Base-by-base conservation (phyloP, 768 basidiomycete species). In the Lactifluus rugatus region DNA sequence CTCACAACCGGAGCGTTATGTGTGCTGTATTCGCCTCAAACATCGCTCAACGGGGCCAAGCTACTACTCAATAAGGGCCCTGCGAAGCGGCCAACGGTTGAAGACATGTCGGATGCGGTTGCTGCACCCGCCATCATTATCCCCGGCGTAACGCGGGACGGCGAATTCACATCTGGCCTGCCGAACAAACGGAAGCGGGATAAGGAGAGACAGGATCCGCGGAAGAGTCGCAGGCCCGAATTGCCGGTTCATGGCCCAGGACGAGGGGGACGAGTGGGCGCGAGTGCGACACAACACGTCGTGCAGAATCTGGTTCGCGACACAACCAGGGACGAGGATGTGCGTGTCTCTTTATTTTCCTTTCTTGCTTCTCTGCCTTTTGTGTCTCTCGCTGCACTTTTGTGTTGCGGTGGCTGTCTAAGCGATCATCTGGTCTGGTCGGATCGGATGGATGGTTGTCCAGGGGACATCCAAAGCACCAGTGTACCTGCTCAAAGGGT, bases 211-310 rank as follows among this genome's bases (percentile, higher is more conserved):
- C 72, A 81, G 78, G 92, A 96, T 73, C 87, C 90, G 42, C 81
- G 89, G 67, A 96, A 96, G 81, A 93, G 90, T 73, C 81, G 81
- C 67, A 80, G 93, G 63, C 96, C 96, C 21, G 91, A 93, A 68
- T 76, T 95, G 66, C 96, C 96, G 26, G 84, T 99, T 54, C 86
- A 79, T 62, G 96, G 96, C 13, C 93, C 93, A 13, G 96, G 96
- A 54, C 81, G 81, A 66, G 96, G 96, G 21, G 96, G 96, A 53
- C 76, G 96, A 41, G 89, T 99, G 41, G 96, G 96, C 41, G 93
- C 93, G 34, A 94, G 92, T 74, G 95, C 95, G 17, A 97, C 93
- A 50, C 94, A 97, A 66, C 93, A 97, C 69, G 82, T 98, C 64
- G 93, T 98, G 52, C 93, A 96, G 73, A 89, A 92, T 68, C 73